Conservation (phyloP, 331 rosid genomes). For the Spiraea crenata region DNA sequence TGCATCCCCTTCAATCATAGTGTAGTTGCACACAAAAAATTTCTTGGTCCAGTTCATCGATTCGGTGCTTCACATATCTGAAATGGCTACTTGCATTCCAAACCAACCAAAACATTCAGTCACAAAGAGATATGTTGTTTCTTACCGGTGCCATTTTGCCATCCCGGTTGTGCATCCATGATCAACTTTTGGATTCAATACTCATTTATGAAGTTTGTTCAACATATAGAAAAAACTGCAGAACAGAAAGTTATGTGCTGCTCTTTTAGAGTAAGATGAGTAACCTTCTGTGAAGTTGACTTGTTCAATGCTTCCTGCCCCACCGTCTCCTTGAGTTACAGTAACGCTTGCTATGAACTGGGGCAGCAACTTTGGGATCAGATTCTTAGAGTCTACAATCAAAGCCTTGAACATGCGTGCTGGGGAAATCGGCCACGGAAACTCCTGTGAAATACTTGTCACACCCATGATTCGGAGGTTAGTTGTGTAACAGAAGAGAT, state of each 20-base stretch:
- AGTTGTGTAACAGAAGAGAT: constrained; percentile 5
- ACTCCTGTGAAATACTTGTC: constrained; percentile 44
- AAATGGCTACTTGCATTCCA: constrained; percentile 41
- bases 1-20: constrained; percentile 72
- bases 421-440: constrained; percentile 48
- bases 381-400: constrained; percentile 48
- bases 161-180: too few relatives aligned
- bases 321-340: constrained; percentile 64
- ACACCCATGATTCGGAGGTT: constrained; percentile 42
- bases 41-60: constrained; percentile 57
- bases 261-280: background rate
- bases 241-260: background rate
- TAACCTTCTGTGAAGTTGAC: constrained; percentile 66
- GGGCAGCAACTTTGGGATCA: constrained; percentile 73
- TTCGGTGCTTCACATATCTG: constrained; percentile 57
- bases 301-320: constrained; percentile 72
- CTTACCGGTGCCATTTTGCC: too few relatives aligned
- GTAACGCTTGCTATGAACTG: constrained; percentile 50
- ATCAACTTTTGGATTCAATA: too few relatives aligned
- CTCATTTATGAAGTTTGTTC: too few relatives aligned
- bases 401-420: constrained; percentile 63
- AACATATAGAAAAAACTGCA: background rate
- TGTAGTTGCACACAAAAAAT: constrained; percentile 60
- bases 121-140: background rate
- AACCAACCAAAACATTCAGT: background rate